Evolutionary conservation across 2,329 filamentous ascomycete genomes (phyloP), one percentile per base, ranked within the genome.

Genomic region (Aspergillus hiratsukae): DNA sequence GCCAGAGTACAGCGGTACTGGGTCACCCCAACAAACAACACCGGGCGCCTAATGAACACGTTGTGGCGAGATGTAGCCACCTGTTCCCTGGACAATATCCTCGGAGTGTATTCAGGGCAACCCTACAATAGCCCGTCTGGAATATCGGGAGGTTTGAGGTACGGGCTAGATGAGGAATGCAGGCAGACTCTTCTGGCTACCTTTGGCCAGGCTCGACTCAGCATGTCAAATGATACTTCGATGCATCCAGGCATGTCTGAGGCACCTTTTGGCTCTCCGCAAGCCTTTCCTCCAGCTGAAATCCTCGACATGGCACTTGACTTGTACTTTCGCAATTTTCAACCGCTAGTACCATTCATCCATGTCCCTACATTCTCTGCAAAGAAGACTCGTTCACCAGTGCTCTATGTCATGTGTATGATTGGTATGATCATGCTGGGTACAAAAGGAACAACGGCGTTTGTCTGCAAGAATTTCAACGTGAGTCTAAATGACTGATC

Each of bases 271-370:
- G 66, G 45, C 62, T 70, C 48, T 62, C 67, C 62, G 40, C 72
- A 64, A 57, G 72, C 60, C 65, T 82, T 74, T 63, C 80, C 76
- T 37, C 79, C 80, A 2, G 77, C 79, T 3, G 80, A 82, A 60
- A 78, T 82, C 7, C 67, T 83, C 10, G 80, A 82, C 56, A 81
- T 82, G 64, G 78, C 79, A 8, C 64, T 83, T 21, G 80, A 82
- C 62, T 74, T 81, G 53, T 82, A 80, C 61, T 80, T 82, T 57
- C 78, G 80, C 49, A 78, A 79, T 37, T 82, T 82, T 56, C 79
- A 82, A 54, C 78, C 79, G 1, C 75, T 80, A 3, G 72, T 81
- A 37, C 80, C 80, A 0, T 81, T 82, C 58, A 77, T 83, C 6
- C 80, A 83, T 61, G 72, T 80, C 14, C 79, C 80, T 1, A 81